Evolutionary conservation across 1,284 basidiomycete genomes (phyloP), one percentile per base, ranked within the genome.

Genomic region (Fomitopsis palustris): DNA sequence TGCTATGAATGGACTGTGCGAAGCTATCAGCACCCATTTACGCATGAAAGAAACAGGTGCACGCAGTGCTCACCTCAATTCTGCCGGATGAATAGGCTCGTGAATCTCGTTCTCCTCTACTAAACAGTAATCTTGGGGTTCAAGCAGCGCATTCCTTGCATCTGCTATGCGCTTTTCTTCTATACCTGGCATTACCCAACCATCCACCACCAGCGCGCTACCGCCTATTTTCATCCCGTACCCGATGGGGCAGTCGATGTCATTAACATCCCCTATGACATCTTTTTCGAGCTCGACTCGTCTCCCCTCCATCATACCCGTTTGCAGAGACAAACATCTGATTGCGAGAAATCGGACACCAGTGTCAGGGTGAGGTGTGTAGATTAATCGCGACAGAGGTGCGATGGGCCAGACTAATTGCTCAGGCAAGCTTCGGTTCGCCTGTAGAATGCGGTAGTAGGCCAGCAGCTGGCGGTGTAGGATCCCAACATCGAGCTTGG

Each of bases 371-470:
- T 86, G 79, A 19, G 81, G 74, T 39, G 81, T 69, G 72, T 78
- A 82, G 37, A 89, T 81, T 19, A 93, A 74, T 54, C 70, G 70
- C 9, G 82, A 81, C 21, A 93, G 77, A 14, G 84, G 81, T 0
- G 79, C 74, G 23, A 86, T 70, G 0, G 92, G 77, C 92, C 93
- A 95, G 51, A 75, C 68, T n/a, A 87, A 74, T 17, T 82, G 74
- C 12, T 70, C 63, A 1, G 91, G 87, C 10, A 95, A 78, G 57
- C 82, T 74, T 14, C 86, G 84, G 69, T 93, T 93, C 45, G 85
- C 85, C 64, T 81, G 80, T 14, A 95, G 78, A 42, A 96, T 81
- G 39, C 94, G 88, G 67, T 90, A 91, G 69, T 94, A 92, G 1
- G 90, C 83, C 43, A 96, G 79, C 16, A 96, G 81, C 0, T 90